phyloP scores from a whole-genome alignment of 2,329 filamentous ascomycete species.

The Fusarium oligoseptatum region DNA sequence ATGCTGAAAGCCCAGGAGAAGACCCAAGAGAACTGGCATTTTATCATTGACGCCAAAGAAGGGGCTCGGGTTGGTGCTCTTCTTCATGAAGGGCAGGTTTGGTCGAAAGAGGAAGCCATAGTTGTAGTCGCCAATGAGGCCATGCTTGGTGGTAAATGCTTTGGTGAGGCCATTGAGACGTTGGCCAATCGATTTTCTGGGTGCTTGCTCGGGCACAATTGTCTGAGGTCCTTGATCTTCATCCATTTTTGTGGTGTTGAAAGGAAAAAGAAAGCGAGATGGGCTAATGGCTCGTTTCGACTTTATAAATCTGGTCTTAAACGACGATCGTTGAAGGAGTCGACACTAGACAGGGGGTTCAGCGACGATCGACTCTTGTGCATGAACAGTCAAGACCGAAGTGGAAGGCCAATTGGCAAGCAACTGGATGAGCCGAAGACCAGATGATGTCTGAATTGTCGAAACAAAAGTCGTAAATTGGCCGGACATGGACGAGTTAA shows the following conservation, averaged over 20 bases:
- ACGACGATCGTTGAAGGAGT: constrained; percentile 12
- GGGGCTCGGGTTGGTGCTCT: constrained; percentile 67
- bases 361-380: constrained; percentile 14
- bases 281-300: constrained; percentile 4
- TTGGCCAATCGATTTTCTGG: constrained; percentile 49
- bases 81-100: constrained; percentile 84
- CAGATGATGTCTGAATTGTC: not conserved
- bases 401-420: not conserved
- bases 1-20: constrained; percentile 85
- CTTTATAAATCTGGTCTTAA: constrained; percentile 12
- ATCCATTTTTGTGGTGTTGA: constrained; percentile 59
- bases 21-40: constrained; percentile 80
- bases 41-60: constrained; percentile 87
- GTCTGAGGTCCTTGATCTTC: constrained; percentile 67
- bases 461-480: not conserved
- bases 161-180: constrained; percentile 48
- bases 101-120: constrained; percentile 89
- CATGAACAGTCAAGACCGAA: not conserved
- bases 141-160: constrained; percentile 71
- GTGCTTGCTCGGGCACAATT: constrained; percentile 58
- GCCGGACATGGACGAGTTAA: constrained; percentile 15
- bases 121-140: constrained; percentile 88
- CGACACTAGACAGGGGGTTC: constrained; percentile 20
- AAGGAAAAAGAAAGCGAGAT: constrained; percentile 16
- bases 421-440: not conserved